Base-by-base conservation (phyloP, 2,329 filamentous ascomycete species). In the Sarocladium oryzae region DNA sequence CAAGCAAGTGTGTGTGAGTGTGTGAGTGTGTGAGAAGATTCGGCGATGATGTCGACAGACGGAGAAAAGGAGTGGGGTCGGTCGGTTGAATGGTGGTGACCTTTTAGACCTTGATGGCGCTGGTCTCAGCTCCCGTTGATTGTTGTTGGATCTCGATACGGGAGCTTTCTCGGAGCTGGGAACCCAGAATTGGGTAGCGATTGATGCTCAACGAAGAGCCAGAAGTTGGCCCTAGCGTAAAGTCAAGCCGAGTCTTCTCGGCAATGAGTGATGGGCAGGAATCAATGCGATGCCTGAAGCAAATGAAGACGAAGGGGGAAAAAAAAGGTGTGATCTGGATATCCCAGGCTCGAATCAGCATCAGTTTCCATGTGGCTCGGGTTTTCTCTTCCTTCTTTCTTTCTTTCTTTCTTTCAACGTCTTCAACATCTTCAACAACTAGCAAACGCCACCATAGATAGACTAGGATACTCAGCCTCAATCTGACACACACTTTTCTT, bases 11-110 rank as follows among this genome's bases (percentile, higher is more conserved):
- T n/a, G n/a, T n/a, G n/a, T n/a, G n/a, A n/a, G n/a, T n/a, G n/a
- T n/a, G n/a, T n/a, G n/a, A n/a, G n/a, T 9, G 24, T n/a, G 28
- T 10, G 10, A 20, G 9, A 15, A 18, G 18, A 18, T n/a, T 48
- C 33, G 43, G 33, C 43, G 21, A 48, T 48, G 43, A 48, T 48
- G 43, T 48, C 43, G 43, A 48, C 43, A 45, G 18, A 32, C 26
- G 32, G 26, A 48, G 21, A n/a, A 4, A 7, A 20, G 43, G 7
- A 16, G 43, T 32, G 43, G 43, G 26, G 43, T 21, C 43, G 37
- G 16, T 28, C 8, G n/a, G 4, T 16, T 9, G 4, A 13, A 43
- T 28, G 23, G 40, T 7, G 43, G 43, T 48, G 40, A 30, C 33
- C 33, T 13, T 36, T 6, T 6, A 7, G 33, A 4, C n/a, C 40